Evolutionary conservation across 2,329 filamentous ascomycete genomes (phyloP).

Genomic region (Colletotrichum tropicale): DNA sequence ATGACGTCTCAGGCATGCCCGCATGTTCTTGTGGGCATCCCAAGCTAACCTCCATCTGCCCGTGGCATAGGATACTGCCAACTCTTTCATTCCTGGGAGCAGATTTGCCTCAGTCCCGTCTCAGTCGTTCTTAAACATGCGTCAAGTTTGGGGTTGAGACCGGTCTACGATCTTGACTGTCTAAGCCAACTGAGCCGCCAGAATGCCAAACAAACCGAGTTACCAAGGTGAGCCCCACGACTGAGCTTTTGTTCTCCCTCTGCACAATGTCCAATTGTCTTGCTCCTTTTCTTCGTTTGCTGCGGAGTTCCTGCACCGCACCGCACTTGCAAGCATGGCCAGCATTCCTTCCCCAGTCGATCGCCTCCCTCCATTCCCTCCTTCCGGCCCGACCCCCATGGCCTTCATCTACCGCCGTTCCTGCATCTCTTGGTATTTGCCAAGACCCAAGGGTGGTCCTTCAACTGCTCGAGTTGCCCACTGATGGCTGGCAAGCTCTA

Average conservation of each 20-base stretch:
- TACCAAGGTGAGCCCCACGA: not conserved
- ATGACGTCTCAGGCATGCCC: not conserved
- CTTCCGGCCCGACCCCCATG: not conserved
- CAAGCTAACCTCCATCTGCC: not conserved
- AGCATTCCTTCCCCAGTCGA: not conserved
- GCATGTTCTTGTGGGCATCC: not conserved
- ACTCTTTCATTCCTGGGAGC: not conserved
- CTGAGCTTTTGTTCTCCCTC: not conserved
- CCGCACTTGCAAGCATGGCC: not conserved
- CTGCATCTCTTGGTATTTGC: slow-evolving; percentile 23
- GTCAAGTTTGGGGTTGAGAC: not conserved
- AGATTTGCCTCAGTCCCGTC: not conserved
- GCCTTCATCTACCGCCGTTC: slow-evolving; percentile 15
- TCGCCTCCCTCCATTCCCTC: not conserved
- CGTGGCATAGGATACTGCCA: not conserved
- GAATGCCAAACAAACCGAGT: not conserved
- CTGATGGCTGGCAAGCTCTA: not conserved
- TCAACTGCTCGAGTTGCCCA: not conserved
- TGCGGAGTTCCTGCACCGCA: not conserved
- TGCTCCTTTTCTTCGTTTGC: not conserved
- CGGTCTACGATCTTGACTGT: not conserved
- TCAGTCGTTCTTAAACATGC: not conserved
- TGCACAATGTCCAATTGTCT: not conserved
- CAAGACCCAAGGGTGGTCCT: not conserved
- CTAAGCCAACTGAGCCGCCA: not conserved